Evolutionary conservation across 2,329 filamentous ascomycete genomes (phyloP).

Genomic region (Trichoderma sp.): DNA sequence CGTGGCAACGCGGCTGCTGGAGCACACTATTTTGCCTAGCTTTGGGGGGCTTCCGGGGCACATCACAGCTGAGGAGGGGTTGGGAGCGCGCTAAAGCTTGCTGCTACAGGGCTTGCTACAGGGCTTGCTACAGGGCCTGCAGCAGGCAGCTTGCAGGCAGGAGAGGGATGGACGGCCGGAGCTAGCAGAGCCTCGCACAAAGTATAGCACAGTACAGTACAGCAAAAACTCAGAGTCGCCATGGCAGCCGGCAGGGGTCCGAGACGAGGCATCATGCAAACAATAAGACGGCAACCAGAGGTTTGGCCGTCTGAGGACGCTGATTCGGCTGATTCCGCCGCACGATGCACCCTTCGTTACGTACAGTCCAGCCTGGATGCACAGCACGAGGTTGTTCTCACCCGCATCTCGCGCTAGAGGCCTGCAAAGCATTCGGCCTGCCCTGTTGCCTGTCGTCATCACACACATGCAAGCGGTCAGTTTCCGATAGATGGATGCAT

Average conservation of each 20-base stretch:
- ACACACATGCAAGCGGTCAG: slow-evolving; percentile 14
- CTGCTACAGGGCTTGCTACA: background rate
- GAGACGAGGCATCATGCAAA: slow-evolving; percentile 21
- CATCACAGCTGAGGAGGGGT: slow-evolving; percentile 16
- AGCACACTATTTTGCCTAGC: slow-evolving; percentile 3
- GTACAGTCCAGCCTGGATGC: background rate
- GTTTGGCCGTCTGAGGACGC: background rate
- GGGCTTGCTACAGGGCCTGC: slow-evolving; percentile 1
- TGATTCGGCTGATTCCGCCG: slow-evolving; percentile 13
- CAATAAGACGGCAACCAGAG: slow-evolving; percentile 17
- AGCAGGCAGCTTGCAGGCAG: slow-evolving; percentile 11
- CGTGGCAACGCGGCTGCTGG: slow-evolving; percentile 24
- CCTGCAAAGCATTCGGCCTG: slow-evolving; percentile 11
- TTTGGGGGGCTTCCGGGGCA: slow-evolving; percentile 1
- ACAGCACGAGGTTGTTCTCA: slow-evolving; percentile 6
- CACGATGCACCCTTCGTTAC: slow-evolving; percentile 10
- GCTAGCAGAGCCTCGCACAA: slow-evolving; percentile 1
- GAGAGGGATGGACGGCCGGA: background rate
- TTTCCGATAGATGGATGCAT: slow-evolving; percentile 1
- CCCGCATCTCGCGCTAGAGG: slow-evolving; percentile 12
- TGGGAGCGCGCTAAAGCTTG: slow-evolving; percentile 17
- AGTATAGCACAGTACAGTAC: too few species aligned
- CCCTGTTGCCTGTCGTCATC: slow-evolving; percentile 13
- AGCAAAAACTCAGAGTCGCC: slow-evolving; percentile 23
- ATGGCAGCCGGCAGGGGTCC: slow-evolving; percentile 25